Evolutionary conservation across 2,329 filamentous ascomycete genomes (phyloP).

Genomic region (Ascocoryne sarcoides): DNA sequence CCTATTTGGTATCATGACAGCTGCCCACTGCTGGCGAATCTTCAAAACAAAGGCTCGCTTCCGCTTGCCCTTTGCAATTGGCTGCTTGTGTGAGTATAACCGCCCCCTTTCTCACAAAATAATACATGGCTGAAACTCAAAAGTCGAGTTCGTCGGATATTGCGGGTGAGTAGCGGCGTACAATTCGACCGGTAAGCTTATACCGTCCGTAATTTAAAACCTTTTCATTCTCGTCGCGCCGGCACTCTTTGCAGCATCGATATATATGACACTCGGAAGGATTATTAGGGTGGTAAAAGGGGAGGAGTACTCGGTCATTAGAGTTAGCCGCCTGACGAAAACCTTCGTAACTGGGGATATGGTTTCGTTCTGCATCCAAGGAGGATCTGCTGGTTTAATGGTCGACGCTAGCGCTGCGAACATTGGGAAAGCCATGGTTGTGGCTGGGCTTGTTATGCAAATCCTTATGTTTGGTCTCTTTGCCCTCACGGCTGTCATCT

Average conservation of each 20-base stretch:
- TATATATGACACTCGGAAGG: slow-evolving; percentile 23
- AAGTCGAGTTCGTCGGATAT: slow-evolving; percentile 33
- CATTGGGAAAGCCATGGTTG: slow-evolving; percentile 41
- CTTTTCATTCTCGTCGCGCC: slow-evolving; percentile 32
- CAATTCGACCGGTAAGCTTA: slow-evolving; percentile 18
- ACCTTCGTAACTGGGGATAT: slow-evolving; percentile 47
- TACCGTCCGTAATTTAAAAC: slow-evolving; percentile 29
- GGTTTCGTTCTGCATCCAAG: slow-evolving; percentile 42
- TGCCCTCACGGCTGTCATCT: slow-evolving; percentile 33
- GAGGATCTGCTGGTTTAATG: slow-evolving; percentile 29
- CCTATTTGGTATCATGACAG: slow-evolving; percentile 25
- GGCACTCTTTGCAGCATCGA: slow-evolving; percentile 31
- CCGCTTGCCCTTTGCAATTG: slow-evolving; percentile 29
- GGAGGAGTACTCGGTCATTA: slow-evolving; percentile 31
- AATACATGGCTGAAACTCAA: slow-evolving; percentile 1
- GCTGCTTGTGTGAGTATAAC: slow-evolving; percentile 29
- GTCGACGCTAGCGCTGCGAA: slow-evolving; percentile 15
- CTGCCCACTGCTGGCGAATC: slow-evolving; percentile 24
- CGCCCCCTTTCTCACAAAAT: neutral
- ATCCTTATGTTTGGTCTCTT: slow-evolving; percentile 50
- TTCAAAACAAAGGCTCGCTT: slow-evolving; percentile 24
- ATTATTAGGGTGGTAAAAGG: slow-evolving; percentile 23
- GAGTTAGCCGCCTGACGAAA: slow-evolving; percentile 39
- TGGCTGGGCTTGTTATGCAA: slow-evolving; percentile 47
- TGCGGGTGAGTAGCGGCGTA: slow-evolving; percentile 18